A percentile compares a stretch with the other conserved stretches of the same genome.
Evolutionary conservation across 2,329 filamentous ascomycete genomes (phyloP).

Genomic region (Diaporthe nobilis): DNA sequence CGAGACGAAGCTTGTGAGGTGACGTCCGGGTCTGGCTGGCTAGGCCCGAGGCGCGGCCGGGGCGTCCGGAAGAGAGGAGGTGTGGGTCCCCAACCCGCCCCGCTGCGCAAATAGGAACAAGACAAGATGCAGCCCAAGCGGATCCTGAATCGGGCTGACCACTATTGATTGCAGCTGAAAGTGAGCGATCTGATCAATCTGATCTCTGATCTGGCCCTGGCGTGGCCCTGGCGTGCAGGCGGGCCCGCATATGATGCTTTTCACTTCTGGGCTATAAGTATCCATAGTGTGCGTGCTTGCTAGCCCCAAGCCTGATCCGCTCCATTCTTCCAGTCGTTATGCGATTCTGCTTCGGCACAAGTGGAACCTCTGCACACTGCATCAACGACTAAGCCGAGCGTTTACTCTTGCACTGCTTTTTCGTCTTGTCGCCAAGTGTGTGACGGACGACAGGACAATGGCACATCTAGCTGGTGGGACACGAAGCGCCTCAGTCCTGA

Average conservation of each 20-base stretch:
- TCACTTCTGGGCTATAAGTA: background rate
- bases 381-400: background rate
- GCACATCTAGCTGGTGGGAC: background rate
- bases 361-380: slow-evolving; percentile 3
- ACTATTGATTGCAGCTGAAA: slow-evolving; percentile 20
- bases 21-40: background rate
- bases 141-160: slow-evolving; percentile 8
- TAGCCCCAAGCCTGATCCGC: background rate
- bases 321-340: background rate
- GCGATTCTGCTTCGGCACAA: background rate
- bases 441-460: background rate
- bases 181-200: slow-evolving; percentile 28
- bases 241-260: background rate
- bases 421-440: background rate
- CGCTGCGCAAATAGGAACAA: background rate
- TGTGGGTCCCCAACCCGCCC: background rate
- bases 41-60: slow-evolving; percentile 8
- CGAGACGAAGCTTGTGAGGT: background rate
- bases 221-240: background rate
- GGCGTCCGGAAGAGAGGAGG: background rate
- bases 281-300: background rate
- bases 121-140: slow-evolving; percentile 2
- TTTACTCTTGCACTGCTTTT: background rate
- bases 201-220: slow-evolving; percentile 22
- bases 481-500: background rate